Conservation (phyloP, 495 filamentous ascomycete genomes). For the Barbatosphaeria neglecta region DNA sequence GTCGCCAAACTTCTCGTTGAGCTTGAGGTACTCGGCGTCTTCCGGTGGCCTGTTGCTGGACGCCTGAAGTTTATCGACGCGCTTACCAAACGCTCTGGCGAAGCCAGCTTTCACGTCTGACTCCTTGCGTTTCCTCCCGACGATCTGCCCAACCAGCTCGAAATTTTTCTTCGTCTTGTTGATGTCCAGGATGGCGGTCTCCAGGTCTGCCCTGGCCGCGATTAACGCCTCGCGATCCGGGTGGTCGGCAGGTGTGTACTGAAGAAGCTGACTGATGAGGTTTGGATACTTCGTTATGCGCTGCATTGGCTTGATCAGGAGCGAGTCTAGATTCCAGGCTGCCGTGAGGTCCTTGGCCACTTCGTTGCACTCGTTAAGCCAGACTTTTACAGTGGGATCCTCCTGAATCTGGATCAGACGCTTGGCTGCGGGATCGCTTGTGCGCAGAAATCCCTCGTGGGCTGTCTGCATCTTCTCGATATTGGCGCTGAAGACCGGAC, state of each 20-base stretch:
- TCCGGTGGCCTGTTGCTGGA: constrained; percentile 60
- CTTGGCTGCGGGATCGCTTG: constrained; percentile 73
- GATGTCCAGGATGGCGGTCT: constrained; percentile 66
- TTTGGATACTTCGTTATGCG: constrained; percentile 85
- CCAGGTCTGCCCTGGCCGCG: constrained; percentile 50
- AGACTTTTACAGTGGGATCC: constrained; percentile 67
- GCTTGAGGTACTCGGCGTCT: constrained; percentile 63
- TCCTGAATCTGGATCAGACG: constrained; percentile 62
- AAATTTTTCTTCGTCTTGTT: constrained; percentile 88
- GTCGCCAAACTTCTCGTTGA: constrained; percentile 70
- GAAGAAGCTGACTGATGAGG: constrained; percentile 63
- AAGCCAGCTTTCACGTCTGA: constrained; percentile 75
- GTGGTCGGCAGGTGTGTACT: constrained; percentile 68
- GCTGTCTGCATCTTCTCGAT: constrained; percentile 71
- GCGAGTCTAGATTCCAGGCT: constrained; percentile 87
- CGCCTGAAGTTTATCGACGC: constrained; percentile 57
- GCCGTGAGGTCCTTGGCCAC: constrained; percentile 79
- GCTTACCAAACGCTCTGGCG: constrained; percentile 75
- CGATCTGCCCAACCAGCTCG: constrained; percentile 78
- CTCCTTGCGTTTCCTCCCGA: constrained; percentile 77
- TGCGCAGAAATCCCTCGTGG: constrained; percentile 76
- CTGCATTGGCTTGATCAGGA: constrained; percentile 93
- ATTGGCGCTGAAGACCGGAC: constrained; percentile 63
- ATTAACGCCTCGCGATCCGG: constrained; percentile 63
- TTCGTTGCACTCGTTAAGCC: constrained; percentile 82